These are phyloP conservation scores for Xylaria longipes DNA, from an alignment of 495 filamentous ascomycete genomes.

Conservation along the genomic window DNA sequence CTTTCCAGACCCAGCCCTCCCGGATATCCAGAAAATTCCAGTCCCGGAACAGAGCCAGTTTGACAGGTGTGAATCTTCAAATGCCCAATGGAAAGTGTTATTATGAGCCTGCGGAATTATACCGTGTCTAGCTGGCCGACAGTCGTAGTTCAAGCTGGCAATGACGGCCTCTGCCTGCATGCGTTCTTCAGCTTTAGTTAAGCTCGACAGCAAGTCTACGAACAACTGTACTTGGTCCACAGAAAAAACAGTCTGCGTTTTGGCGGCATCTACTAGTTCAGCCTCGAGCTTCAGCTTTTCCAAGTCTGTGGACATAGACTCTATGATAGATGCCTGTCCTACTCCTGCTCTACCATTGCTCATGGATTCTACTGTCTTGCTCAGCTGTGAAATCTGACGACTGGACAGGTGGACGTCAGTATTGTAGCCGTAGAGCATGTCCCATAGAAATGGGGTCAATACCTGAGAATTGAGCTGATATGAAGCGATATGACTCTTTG, in stretches of 20 bases:
- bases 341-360: not conserved
- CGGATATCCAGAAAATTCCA: not conserved
- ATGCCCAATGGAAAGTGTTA: not conserved
- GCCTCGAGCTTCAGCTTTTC: not conserved
- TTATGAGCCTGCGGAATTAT: not conserved
- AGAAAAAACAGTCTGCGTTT: not conserved
- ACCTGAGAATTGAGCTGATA: slow-evolving; percentile 1
- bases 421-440: not conserved
- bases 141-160: not conserved
- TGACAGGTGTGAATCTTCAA: not conserved
- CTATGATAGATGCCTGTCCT: not conserved
- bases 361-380: not conserved
- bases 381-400: not conserved
- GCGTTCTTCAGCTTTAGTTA: not conserved
- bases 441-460: not conserved
- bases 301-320: not conserved
- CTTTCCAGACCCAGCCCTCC: slow-evolving; percentile 3
- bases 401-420: not conserved
- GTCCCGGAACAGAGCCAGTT: not conserved
- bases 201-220: not conserved
- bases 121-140: not conserved
- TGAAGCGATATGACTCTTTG: not conserved
- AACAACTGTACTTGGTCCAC: not conserved
- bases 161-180: not conserved
- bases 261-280: not conserved